phyloP scores from a whole-genome alignment of 140 eudicot genomes.

The Flaveria floridana region DNA sequence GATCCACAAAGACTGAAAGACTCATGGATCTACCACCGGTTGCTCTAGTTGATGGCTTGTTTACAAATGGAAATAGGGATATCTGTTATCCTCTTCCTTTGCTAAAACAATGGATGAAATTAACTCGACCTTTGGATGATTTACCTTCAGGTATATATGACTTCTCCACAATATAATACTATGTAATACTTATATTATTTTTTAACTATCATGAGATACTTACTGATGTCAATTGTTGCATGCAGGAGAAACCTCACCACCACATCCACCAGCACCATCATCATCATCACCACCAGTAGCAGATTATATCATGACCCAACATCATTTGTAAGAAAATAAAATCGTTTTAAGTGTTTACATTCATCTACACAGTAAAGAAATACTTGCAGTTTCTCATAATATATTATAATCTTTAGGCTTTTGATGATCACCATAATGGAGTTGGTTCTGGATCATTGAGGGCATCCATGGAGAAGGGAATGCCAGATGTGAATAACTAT shows the following conservation, averaged over 20 bases:
- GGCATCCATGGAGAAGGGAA: constrained; percentile 50
- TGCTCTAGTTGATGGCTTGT: constrained; percentile 51
- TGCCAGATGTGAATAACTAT: constrained; percentile 28
- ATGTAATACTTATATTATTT: not conserved
- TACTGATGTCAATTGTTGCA: constrained; percentile 22
- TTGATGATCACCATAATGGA: constrained; percentile 51
- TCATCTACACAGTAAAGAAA: not conserved
- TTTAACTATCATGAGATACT: not conserved
- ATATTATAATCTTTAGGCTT: constrained; percentile 44
- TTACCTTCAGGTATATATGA: constrained; percentile 70
- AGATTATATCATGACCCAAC: constrained; percentile 45
- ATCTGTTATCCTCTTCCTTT: constrained; percentile 63
- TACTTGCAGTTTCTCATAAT: constrained; percentile 14
- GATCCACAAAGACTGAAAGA: constrained; percentile 47
- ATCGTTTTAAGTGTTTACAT: not conserved
- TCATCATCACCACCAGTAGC: constrained; percentile 53
- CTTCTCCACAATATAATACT: constrained; percentile 1
- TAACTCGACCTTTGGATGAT: constrained; percentile 59
- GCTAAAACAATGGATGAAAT: constrained; percentile 58
- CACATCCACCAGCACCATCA: constrained; percentile 69
- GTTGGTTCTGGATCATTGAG: constrained; percentile 48
- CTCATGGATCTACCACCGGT: constrained; percentile 84
- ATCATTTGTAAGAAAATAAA: constrained; percentile 46
- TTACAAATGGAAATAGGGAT: constrained; percentile 42
- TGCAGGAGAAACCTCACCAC: constrained; percentile 56